Conservation (phyloP, 768 basidiomycete genomes). For the Hemileccinum impolitum region DNA sequence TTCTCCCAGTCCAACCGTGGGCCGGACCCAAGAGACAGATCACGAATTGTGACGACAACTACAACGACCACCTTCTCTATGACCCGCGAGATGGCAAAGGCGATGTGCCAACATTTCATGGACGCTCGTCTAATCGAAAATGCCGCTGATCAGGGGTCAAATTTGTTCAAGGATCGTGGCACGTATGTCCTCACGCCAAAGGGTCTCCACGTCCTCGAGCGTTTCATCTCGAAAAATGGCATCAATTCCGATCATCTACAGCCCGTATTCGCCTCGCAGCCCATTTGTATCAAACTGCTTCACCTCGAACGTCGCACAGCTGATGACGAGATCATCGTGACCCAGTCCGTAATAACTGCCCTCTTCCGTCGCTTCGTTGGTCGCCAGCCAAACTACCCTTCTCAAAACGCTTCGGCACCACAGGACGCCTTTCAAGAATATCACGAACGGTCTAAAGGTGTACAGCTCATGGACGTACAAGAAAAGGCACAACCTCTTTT, state of each 20-base stretch:
- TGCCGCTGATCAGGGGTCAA: slow-evolving; percentile 83
- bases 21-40: slow-evolving; percentile 96
- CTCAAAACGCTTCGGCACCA: slow-evolving; percentile 41
- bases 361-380: slow-evolving; percentile 96
- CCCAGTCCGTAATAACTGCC: slow-evolving; percentile 89
- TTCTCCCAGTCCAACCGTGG: slow-evolving; percentile 99
- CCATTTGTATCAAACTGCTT: slow-evolving; percentile 95
- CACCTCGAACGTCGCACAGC: slow-evolving; percentile 90
- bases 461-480: slow-evolving; percentile 64
- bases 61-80: slow-evolving; percentile 99
- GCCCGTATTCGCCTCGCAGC: slow-evolving; percentile 84
- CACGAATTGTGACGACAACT: slow-evolving; percentile 97
- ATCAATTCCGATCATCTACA: slow-evolving; percentile 93
- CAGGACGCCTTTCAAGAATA: slow-evolving; percentile 69
- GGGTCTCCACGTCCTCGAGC: slow-evolving; percentile 96
- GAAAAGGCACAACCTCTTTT: slow-evolving; percentile 60
- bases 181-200: slow-evolving; percentile 96
- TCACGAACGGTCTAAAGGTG: slow-evolving; percentile 74
- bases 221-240: slow-evolving; percentile 99
- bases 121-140: slow-evolving; percentile 98
- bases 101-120: slow-evolving; percentile 99
- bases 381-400: slow-evolving; percentile 74
- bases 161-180: slow-evolving; percentile 96
- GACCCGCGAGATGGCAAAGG: slow-evolving; percentile 99
- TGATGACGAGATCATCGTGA: slow-evolving; percentile 98